Base-by-base conservation (phyloP, 1,284 basidiomycete genomes). In the Athelia sp. region DNA sequence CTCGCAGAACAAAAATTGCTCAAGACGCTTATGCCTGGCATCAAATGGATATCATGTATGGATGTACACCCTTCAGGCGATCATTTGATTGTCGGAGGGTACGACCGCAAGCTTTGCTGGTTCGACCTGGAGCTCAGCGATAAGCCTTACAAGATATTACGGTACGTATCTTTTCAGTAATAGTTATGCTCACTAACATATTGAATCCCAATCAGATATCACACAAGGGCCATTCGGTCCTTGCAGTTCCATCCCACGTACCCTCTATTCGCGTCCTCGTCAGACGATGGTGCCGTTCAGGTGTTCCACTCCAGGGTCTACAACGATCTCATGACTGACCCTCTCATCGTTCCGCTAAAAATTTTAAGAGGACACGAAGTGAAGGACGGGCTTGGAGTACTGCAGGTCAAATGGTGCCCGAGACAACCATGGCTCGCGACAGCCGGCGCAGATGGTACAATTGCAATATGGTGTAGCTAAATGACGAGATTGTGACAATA, bases 51-150 rank as follows among this genome's bases (percentile, higher is more conserved):
- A 62, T 96, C 93, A 29, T 90, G 84, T 9, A 84, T 99, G 82
- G 94, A 98, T 65, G 81, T 99, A 18, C 97, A 99, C 69, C 92
- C 96, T 6, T 86, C 86, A 46, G 94, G 94, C 36, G 94, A 98
- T 62, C 94, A 99, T 72, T 73, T 99, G 54, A 90, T 99, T 56
- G 90, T 99, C 40, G 97, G 97, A 52, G 90, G 90, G 47, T 99
- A 99, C 70, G 97, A 99, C 73, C 88, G 92, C 58, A 96, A 98
- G 68, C 73, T 99, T 15, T 94, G 92, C 62, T 99, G 97, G 97
- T 99, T 99, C 68, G 97, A 99, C 72, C 75, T 99, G 52, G 97
- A 99, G 63, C 81, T 99, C 49, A 90, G 87, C 60, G 87, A 90
- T 58, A 94, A 96, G 65, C 97, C 97, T 1, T 99, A 95, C 80